Evolutionary conservation across 768 basidiomycete species (phyloP).

Genomic region (Cystobasidiopsis lactophilus): DNA sequence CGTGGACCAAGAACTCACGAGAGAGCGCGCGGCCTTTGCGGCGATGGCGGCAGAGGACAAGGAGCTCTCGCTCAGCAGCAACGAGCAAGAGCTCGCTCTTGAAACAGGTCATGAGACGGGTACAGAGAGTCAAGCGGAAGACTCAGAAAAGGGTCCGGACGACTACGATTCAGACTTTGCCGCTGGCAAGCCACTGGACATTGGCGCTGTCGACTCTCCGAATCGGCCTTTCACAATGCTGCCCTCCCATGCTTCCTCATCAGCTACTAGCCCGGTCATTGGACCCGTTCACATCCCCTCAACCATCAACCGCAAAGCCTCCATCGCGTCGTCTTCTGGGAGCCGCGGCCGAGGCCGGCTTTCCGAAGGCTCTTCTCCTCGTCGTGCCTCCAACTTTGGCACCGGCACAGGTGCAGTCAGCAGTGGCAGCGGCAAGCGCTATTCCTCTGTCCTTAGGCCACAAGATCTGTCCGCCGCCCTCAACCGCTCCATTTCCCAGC

Average conservation of each 20-base stretch:
- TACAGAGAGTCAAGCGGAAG: slow-evolving; percentile 2
- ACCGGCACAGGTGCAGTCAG: too few relatives aligned
- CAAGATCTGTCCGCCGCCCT: slow-evolving; percentile 9
- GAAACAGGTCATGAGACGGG: neutral
- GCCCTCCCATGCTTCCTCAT: too few relatives aligned
- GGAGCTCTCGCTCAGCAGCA: neutral
- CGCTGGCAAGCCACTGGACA: too few relatives aligned
- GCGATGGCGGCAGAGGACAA: slow-evolving; percentile 13
- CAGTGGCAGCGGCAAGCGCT: too few relatives aligned
- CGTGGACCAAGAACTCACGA: slow-evolving; percentile 72
- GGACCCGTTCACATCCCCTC: neutral
- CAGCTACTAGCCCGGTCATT: too few relatives aligned
- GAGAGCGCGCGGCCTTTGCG: slow-evolving; percentile 29
- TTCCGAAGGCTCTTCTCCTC: slow-evolving; percentile 8
- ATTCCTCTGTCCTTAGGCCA: slow-evolving; percentile 10
- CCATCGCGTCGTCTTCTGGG: neutral
- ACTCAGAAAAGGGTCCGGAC: neutral
- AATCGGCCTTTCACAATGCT: too few relatives aligned
- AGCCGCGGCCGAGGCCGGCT: neutral
- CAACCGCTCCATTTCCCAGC: neutral
- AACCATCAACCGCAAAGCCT: neutral
- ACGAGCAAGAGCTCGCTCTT: neutral
- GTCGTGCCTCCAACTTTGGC: slow-evolving; percentile 6
- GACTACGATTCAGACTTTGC: neutral
- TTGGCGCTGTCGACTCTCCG: too few relatives aligned